phyloP scores from a whole-genome alignment of 495 filamentous ascomycete genomes.

The Lasiosphaeriaceae sp. region DNA sequence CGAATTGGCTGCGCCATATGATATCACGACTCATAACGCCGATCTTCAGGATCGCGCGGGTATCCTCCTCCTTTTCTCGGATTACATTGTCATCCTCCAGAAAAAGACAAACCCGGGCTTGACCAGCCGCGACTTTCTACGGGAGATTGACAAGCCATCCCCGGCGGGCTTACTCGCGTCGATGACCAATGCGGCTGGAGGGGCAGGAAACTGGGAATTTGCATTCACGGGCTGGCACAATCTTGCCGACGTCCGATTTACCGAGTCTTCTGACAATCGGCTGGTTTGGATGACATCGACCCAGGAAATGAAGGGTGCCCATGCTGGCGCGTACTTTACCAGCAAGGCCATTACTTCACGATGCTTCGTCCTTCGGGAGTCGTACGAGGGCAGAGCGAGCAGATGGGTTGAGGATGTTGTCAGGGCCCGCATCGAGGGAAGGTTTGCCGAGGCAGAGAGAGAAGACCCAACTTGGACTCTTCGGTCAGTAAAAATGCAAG shows the following conservation, averaged over 20 bases:
- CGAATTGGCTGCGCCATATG: slow-evolving; percentile 73
- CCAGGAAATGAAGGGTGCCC: slow-evolving; percentile 50
- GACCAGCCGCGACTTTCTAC: slow-evolving; percentile 72
- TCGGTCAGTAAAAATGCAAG: slow-evolving; percentile 56
- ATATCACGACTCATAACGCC: slow-evolving; percentile 4
- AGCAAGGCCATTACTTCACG: slow-evolving; percentile 50
- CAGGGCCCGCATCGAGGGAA: slow-evolving; percentile 79
- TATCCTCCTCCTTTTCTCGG: slow-evolving; percentile 80
- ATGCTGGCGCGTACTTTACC: slow-evolving; percentile 43
- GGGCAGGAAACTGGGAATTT: slow-evolving; percentile 56
- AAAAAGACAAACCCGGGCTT: slow-evolving; percentile 57
- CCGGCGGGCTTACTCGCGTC: slow-evolving; percentile 53
- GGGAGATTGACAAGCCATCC: slow-evolving; percentile 75
- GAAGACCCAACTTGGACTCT: slow-evolving; percentile 78
- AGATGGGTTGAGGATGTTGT: slow-evolving; percentile 81
- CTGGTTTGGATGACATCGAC: slow-evolving; percentile 67
- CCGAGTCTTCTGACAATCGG: slow-evolving; percentile 69
- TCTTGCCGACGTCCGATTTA: slow-evolving; percentile 68
- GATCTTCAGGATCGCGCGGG: slow-evolving; percentile 47
- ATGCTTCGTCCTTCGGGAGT: slow-evolving; percentile 62
- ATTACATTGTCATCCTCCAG: slow-evolving; percentile 70
- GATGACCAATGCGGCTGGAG: slow-evolving; percentile 51
- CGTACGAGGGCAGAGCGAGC: slow-evolving; percentile 74
- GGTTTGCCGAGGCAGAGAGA: slow-evolving; percentile 73
- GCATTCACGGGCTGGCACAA: slow-evolving; percentile 68